Conservation (phyloP, 1,284 basidiomycete species). For the Ceratobasidium sp. region DNA sequence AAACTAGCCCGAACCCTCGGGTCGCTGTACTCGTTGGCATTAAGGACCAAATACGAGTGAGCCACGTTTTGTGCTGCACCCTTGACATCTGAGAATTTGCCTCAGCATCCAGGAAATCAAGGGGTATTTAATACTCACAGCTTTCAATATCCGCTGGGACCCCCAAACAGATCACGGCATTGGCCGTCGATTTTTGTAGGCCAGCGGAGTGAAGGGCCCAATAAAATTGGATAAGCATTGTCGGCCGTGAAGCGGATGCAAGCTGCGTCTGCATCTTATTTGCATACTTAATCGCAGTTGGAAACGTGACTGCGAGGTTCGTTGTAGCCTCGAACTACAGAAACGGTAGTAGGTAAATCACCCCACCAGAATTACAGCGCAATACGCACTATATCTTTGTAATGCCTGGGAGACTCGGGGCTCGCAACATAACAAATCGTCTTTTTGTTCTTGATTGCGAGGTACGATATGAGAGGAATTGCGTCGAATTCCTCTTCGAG, state of each 20-base stretch:
- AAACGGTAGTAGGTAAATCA: not conserved
- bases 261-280: not conserved
- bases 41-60: not conserved
- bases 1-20: not conserved
- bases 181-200: not conserved
- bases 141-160: not conserved
- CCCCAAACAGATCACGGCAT: not conserved
- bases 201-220: not conserved
- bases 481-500: too few relatives aligned
- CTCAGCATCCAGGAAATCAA: not conserved
- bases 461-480: too few relatives aligned
- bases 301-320: too few relatives aligned
- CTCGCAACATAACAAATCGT: not conserved
- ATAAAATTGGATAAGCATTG: not conserved
- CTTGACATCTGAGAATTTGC: not conserved
- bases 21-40: not conserved
- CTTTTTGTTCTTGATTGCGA: not conserved
- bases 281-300: too few relatives aligned
- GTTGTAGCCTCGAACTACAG: not conserved
- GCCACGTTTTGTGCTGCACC: not conserved
- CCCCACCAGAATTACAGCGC: not conserved
- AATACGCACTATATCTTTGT: not conserved
- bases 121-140: not conserved
- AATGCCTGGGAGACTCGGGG: not conserved
- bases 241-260: not conserved